Percentiles rank a stretch among this genome's conserved stretches.
Conservation (phyloP, 2,329 filamentous ascomycete genomes). For the Cyanodermella asteris region DNA sequence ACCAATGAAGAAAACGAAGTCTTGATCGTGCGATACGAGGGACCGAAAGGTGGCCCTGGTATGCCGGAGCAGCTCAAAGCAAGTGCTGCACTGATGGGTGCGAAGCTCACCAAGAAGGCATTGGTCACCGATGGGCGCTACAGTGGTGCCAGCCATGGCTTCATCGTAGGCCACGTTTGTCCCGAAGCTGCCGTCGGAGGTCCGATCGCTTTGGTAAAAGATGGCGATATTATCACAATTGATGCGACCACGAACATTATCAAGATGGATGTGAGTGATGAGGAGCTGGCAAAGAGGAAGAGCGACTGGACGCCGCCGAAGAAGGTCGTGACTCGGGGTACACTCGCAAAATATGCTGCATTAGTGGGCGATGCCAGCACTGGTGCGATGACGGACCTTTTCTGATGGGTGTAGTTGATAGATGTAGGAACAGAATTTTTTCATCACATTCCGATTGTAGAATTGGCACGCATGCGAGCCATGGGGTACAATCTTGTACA, state of each 20-base stretch:
- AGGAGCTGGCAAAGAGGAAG: slow-evolving; percentile 44
- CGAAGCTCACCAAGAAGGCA: slow-evolving; percentile 66
- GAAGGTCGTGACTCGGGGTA: slow-evolving; percentile 56
- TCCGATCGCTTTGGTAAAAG: slow-evolving; percentile 58
- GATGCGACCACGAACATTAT: slow-evolving; percentile 54
- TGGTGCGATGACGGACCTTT: slow-evolving; percentile 71
- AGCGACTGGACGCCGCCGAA: slow-evolving; percentile 48
- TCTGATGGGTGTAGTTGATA: slow-evolving; percentile 16
- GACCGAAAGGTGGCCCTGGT: slow-evolving; percentile 76
- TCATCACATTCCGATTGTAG: too few relatives aligned
- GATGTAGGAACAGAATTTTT: background rate
- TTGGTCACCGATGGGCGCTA: slow-evolving; percentile 86
- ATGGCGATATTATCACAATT: slow-evolving; percentile 72
- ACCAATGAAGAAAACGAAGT: slow-evolving; percentile 63
- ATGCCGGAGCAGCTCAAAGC: slow-evolving; percentile 93
- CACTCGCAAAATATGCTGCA: slow-evolving; percentile 71
- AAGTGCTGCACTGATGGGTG: slow-evolving; percentile 78
- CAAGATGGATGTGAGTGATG: slow-evolving; percentile 48
- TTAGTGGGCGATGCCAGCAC: slow-evolving; percentile 81
- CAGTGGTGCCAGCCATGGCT: slow-evolving; percentile 69
- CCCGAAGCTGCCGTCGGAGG: slow-evolving; percentile 80
- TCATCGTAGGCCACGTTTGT: slow-evolving; percentile 82
- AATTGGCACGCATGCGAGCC: too few relatives aligned
- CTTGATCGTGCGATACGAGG: slow-evolving; percentile 79
- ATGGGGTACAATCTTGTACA: too few relatives aligned